Evolutionary conservation across 78 protist species (phyloP), one percentile per base, ranked within the genome.

Genomic region (Dictyostelium intermedium): DNA sequence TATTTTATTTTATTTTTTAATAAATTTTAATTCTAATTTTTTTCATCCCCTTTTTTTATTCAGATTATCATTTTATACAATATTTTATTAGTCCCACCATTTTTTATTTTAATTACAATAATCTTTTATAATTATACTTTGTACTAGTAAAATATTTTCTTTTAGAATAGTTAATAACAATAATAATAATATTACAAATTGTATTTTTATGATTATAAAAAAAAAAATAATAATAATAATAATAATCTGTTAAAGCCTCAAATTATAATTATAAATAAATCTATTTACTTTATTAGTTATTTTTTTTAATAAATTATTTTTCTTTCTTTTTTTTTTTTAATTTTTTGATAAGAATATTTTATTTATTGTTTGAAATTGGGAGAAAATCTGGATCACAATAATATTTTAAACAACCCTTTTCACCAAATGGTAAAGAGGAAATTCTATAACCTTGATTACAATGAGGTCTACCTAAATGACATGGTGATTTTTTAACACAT

Each of bases 321-420:
- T 50, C 13, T 50, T 50, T 50, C 3, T 50, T 50, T 50, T 50
- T 5, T 39, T 39, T 39, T 39, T 39, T 39, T 39, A 39, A 39
- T 39, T 39, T 39, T 39, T 39, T 39, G 4, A 39, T 39, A 5
- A 50, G 1, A 50, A 50, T 50, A 11, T 47, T 47, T 47, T 47
- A 11, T 11, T 47, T 47, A n/a, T 50, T 39, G 43, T 39, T 4
- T n/a, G n/a, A n/a, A 7, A 16, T 50, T 50, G 61, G 61, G 16
- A 50, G 61, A 50, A 81, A 47, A 18, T 45, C 69, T n/a, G 91
- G 80, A n/a, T 83, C 91, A 66, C 91, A 83, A n/a, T 16, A 66
- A 35, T 61, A 66, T 27, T 66, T 61, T 20, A 43, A 25, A 83
- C 91, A 83, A 25, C 43, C 80, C 41, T 69, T 83, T 14, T 20